Conservation (phyloP, 495 filamentous ascomycete genomes). For the Polyplosphaeria fusca region DNA sequence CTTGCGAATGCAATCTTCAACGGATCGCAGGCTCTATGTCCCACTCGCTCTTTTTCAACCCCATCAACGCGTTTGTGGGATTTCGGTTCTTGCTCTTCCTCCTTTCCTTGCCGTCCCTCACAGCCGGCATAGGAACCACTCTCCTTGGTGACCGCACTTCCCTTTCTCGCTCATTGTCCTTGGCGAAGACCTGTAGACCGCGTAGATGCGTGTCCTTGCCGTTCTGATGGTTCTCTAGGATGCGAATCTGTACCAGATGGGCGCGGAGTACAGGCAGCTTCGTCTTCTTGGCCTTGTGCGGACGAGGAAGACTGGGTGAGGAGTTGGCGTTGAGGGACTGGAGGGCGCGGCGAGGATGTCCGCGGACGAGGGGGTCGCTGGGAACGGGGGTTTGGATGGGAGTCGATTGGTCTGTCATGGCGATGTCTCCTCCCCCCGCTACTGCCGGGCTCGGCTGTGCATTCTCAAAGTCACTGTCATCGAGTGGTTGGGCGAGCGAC, state of each 20-base stretch:
- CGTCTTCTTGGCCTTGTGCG: neutral
- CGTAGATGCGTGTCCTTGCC: constrained; percentile 97
- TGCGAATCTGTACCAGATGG: constrained; percentile 79
- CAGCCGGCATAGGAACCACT: neutral
- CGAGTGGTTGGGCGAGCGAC: neutral
- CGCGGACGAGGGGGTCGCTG: neutral
- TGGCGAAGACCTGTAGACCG: constrained; percentile 85
- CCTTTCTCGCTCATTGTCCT: constrained; percentile 50
- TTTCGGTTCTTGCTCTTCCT: too few species aligned
- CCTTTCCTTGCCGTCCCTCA: neutral
- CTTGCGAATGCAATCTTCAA: neutral
- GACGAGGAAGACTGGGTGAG: neutral
- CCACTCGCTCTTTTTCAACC: constrained; percentile 25
- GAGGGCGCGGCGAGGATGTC: neutral
- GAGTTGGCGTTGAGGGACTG: neutral
- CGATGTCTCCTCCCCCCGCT: neutral
- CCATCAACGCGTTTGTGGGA: constrained; percentile 1
- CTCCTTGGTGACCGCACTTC: neutral
- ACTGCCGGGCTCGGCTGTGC: neutral
- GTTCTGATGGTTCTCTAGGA: constrained; percentile 97
- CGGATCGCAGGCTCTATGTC: constrained; percentile 19
- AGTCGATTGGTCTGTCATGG: neutral
- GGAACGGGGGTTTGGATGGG: neutral
- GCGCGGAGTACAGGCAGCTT: constrained; percentile 61
- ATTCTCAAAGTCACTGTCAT: constrained; percentile 35